These are phyloP conservation scores for Leptographium wingfieldii DNA, from an alignment of 2,329 filamentous ascomycete species.

Conservation along the genomic window DNA sequence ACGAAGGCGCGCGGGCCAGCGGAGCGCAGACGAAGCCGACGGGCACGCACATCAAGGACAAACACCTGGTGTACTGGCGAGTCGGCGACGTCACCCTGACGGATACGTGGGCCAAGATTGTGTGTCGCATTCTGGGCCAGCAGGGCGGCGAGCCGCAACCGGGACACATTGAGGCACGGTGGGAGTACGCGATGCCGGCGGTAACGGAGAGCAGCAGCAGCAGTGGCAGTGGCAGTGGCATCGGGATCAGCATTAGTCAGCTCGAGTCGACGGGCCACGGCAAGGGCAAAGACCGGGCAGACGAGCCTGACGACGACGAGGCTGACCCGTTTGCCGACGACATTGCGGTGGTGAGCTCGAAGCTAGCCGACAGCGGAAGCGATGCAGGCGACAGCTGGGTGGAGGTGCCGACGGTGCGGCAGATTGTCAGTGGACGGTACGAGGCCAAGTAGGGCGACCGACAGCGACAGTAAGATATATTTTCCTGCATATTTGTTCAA, in stretches of 20 bases:
- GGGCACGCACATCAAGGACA: constrained; percentile 68
- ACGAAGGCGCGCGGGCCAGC: constrained; percentile 53
- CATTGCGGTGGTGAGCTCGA: constrained; percentile 18
- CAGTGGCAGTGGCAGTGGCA: constrained; percentile 52
- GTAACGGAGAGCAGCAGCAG: constrained; percentile 52
- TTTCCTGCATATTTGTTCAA: background rate
- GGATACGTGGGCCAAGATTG: constrained; percentile 57
- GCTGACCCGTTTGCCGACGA: constrained; percentile 64
- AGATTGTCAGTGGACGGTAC: constrained; percentile 65
- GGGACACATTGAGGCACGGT: constrained; percentile 62
- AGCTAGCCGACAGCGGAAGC: constrained; percentile 1
- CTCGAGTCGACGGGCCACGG: constrained; percentile 18
- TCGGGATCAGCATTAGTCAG: constrained; percentile 53
- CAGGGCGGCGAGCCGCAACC: constrained; percentile 28
- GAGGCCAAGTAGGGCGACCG: constrained; percentile 33
- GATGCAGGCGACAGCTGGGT: constrained; percentile 40
- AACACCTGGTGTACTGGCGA: constrained; percentile 68
- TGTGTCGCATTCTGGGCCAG: constrained; percentile 55
- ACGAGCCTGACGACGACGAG: constrained; percentile 25
- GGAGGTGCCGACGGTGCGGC: constrained; percentile 51
- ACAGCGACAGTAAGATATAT: background rate
- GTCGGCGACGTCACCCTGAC: constrained; percentile 49
- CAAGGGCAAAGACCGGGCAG: constrained; percentile 32
- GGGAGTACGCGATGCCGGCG: constrained; percentile 37
- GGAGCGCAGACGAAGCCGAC: constrained; percentile 65